Evolutionary conservation across 2,329 filamentous ascomycete species (phyloP), one percentile per base, ranked within the genome.

Genomic region (Cylindrodendrum hubeiense): DNA sequence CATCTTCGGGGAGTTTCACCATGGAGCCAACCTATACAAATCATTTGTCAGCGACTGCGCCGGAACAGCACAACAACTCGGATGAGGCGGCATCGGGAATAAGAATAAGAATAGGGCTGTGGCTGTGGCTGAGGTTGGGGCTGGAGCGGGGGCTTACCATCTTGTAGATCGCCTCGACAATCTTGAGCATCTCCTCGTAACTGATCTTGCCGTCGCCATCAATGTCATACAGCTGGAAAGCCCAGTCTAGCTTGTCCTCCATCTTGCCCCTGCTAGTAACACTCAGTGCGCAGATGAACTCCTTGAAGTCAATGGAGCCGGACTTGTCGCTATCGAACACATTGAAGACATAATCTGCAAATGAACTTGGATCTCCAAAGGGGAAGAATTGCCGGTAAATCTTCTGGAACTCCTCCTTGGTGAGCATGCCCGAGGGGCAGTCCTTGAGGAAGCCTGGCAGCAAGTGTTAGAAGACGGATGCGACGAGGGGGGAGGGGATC

Each of bases 371-470:
- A 79, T 99, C 96, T 72, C 96, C 96, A 77, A 98, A 98, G 15
- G 96, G 96, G 82, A 99, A 99, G 88, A 99, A 99, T 81, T 98
- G 96, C 75, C 96, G 93, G 83, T 99, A 99, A 77, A 99, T 99
- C 85, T 98, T 98, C 82, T 98, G 96, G 81, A 99, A 99, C 82
- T 99, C 96, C 78, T 97, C 92, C 83, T 98, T 99, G 76, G 93
- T 96, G 79, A 99, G 91, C 86, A 94, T 97, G 80, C 96, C 96
- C 44, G 93, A 95, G 5, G 96, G 96, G 82, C 96, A 99, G 82
- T 99, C 96, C 86, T 98, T 98, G 67, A 98, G 87, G 84, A 99
- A 98, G 70, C 95, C 95, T 98, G 75, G 73, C 5, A 34, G 13
- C 34, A 49, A 21, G 37, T 37, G 59, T 74, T 62, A 73, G 70